Evolutionary conservation across 176 grass and related monocot genomes (phyloP), one percentile per base, ranked within the genome.

Genomic region (Pontederia crassipes): DNA sequence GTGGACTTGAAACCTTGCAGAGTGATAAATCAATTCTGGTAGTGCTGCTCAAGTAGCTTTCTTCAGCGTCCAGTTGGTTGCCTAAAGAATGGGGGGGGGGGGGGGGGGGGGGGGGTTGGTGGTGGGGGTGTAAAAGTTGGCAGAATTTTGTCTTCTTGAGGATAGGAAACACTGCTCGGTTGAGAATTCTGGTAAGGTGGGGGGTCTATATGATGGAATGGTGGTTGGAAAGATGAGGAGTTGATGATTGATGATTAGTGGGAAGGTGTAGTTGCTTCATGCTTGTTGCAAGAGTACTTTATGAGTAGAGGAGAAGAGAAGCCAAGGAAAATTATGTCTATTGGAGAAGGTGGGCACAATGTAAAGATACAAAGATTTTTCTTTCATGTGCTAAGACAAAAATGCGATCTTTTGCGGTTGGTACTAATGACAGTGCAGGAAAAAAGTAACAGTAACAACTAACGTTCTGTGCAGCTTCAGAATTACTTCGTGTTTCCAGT

Each of bases 231-330:
- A 17, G 45, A 64, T 35, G 29, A 35, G 29, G 29, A 35, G 29
- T 35, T 35, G 29, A 17, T 45, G 48, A 48, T 47, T 64, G 20
- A 17, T 49, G 45, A 47, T 46, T 63, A 48, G 17, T 49, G 14
- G 14, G 45, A 64, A 45, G 46, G 46, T 64, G 46, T 28, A 11
- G 26, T 17, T 59, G 24, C 57, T 55, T 35, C 29, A 17, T 55
- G 53, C 53, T 55, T 55, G 13, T 55, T 55, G 62, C 16, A 27
- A 24, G n/a, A 10, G 3, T 12, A 8, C 45, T 10, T 35, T 48
- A 47, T 65, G 62, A 65, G 64, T 66, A 32, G 26, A 66, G 48
- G 49, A 66, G 64, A 66, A 66, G 64, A 54, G 47, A 66, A 66
- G 64, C 28, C 28, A 52, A 66, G 64, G 13, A 52, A 52, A 28